Evolutionary conservation across 2,329 filamentous ascomycete genomes (phyloP).

Genomic region (Westerdykella ornata): DNA sequence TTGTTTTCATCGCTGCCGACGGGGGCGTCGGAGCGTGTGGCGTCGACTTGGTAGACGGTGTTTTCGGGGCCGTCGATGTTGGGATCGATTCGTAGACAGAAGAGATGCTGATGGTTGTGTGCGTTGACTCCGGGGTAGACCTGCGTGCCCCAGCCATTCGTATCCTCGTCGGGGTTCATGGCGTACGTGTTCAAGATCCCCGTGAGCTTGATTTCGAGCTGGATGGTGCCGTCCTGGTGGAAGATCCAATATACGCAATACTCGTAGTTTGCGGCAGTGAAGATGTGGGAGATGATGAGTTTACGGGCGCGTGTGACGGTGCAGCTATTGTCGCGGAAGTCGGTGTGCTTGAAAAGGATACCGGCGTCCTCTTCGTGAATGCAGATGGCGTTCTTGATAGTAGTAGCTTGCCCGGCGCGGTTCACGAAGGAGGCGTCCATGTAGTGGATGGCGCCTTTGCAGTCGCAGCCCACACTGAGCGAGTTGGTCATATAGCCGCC

Average conservation of each 20-base stretch:
- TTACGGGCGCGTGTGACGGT: conserved; percentile 83
- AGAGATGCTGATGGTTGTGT: conserved; percentile 93
- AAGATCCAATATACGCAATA: conserved; percentile 86
- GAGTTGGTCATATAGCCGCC: conserved; percentile 80
- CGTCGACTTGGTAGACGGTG: conserved; percentile 78
- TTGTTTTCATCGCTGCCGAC: conserved; percentile 76
- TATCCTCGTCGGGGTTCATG: conserved; percentile 73
- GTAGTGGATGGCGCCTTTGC: conserved; percentile 87
- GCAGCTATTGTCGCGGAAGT: conserved; percentile 83
- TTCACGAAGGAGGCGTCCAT: conserved; percentile 83
- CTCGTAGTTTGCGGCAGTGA: conserved; percentile 94
- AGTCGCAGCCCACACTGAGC: conserved; percentile 70
- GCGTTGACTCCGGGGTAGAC: conserved; percentile 89
- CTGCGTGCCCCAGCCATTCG: conserved; percentile 81
- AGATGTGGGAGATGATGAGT: conserved; percentile 82
- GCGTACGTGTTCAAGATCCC: conserved; percentile 89
- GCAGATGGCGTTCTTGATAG: conserved; percentile 90
- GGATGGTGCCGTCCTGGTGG: conserved; percentile 85
- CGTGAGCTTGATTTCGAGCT: conserved; percentile 83
- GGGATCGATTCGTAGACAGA: conserved; percentile 81
- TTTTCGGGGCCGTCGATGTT: conserved; percentile 83
- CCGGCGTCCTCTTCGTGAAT: conserved; percentile 92
- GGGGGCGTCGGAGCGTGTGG: conserved; percentile 61
- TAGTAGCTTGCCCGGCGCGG: conserved; percentile 63
- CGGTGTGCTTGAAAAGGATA: conserved; percentile 89